These are phyloP conservation scores for Cucumis melo DNA, from an alignment of 306 rosid genomes.

Conservation along the genomic window DNA sequence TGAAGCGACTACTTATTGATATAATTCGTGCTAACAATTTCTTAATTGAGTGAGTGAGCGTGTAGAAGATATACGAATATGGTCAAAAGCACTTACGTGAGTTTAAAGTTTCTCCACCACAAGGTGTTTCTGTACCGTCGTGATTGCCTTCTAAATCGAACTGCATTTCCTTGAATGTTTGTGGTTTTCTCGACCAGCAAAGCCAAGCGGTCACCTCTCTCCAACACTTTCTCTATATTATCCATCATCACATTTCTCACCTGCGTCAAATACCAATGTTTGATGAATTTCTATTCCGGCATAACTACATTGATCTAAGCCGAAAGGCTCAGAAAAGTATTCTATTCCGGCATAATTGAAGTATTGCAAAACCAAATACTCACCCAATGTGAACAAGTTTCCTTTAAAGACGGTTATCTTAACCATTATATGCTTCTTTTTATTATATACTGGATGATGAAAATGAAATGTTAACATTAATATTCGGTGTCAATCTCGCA, in stretches of 20 bases:
- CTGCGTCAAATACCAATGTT: conserved; percentile 11
- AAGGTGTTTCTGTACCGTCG: conserved; percentile 52
- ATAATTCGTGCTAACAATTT: background rate
- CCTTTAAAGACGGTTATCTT: background rate
- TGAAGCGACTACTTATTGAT: background rate
- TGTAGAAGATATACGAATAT: background rate
- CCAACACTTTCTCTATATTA: conserved; percentile 66
- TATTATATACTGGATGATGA: background rate
- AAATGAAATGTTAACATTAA: background rate
- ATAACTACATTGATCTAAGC: background rate
- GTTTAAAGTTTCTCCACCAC: conserved; percentile 75
- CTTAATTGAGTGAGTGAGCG: background rate
- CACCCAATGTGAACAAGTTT: background rate
- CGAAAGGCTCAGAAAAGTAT: no score
- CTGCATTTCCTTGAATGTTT: conserved; percentile 55
- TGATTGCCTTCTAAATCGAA: conserved; percentile 67
- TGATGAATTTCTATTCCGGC: background rate
- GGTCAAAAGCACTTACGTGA: conserved; percentile 22
- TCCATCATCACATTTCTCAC: conserved; percentile 57
- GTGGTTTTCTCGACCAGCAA: conserved; percentile 63
- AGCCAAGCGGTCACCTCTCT: conserved; percentile 59
- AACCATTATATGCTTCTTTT: background rate
- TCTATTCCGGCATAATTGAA: background rate
- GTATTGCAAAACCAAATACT: background rate
- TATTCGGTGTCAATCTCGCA: background rate